Evolutionary conservation across 805 yeast species (phyloP).

Genomic region (Wickerhamiella dianesei): DNA sequence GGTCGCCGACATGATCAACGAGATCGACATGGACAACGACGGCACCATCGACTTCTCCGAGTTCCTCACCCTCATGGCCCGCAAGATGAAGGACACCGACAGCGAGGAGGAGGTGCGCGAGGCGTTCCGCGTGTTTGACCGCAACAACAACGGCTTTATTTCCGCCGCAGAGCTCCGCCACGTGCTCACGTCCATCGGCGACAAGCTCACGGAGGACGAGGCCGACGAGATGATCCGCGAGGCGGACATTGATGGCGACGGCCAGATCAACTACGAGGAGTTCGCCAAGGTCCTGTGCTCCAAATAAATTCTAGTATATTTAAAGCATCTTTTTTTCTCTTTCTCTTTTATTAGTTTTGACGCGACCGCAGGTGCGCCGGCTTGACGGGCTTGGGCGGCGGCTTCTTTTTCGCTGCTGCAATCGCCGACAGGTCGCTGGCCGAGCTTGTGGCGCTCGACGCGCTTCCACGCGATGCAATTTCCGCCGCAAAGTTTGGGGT

Average conservation of each 20-base stretch:
- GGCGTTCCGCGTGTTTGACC: conserved; percentile 95
- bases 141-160: conserved; percentile 88
- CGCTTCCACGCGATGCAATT: neutral
- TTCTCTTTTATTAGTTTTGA: neutral
- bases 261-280: conserved; percentile 93
- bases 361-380: neutral
- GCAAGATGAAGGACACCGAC: conserved; percentile 92
- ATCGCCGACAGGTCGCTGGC: neutral
- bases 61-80: conserved; percentile 73
- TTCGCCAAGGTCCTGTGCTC: conserved; percentile 66
- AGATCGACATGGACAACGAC: conserved; percentile 90
- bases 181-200: conserved; percentile 95
- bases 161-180: conserved; percentile 94
- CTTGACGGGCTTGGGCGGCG: conserved; percentile 16
- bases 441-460: neutral
- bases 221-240: conserved; percentile 95
- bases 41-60: conserved; percentile 76
- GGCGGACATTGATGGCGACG: conserved; percentile 83
- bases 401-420: conserved; percentile 12
- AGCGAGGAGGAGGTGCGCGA: conserved; percentile 94
- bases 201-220: conserved; percentile 89
- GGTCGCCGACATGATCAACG: conserved; percentile 92
- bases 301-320: conserved; percentile 9
- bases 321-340: neutral
- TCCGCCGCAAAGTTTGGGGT: neutral